Evolutionary conservation across 1,139 yeast genomes (phyloP), one percentile per base, ranked within the genome.

Genomic region (Suhomyces wounanorum): DNA sequence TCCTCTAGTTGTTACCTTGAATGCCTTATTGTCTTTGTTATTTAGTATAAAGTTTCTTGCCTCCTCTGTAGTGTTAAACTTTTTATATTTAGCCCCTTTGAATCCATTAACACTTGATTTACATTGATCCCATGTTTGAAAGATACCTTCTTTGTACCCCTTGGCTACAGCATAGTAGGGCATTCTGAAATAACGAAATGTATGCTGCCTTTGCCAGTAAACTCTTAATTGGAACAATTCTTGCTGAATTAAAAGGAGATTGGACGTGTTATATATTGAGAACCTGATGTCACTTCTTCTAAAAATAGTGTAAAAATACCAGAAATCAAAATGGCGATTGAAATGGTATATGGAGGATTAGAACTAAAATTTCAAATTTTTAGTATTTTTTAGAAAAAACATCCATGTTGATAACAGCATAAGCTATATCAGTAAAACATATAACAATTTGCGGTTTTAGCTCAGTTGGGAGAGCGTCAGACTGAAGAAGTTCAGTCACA

Each of bases 381-480:
- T 6, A 3, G 23, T 21, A 21, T 21, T 21, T 21, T 21, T 21
- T 4, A 6, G 23, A 21, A 21, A 21, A 21, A 4, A 21, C 23
- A 4, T 4, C 23, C 3, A 21, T 4, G 6, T 21, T 4, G 23
- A 21, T 3, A 21, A n/a, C n/a, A 21, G 23, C 6, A 21, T 21
- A 21, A 21, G 6, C 23, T 6, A 4, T 4, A 21, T 21, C 23
- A 21, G 6, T 21, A 6, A 21, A 21, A 21, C 6, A 6, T 21
- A 4, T 21, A 3, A 21, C 23, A 21, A 21, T 3, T 8, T 11
- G 70, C 70, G 75, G 76, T 64, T 75, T 76, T 76, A 76, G 89
- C 90, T 85, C 90, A 84, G 88, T 82, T 81, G 89, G 90, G 89
- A 85, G 89, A 85, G 90, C 90, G 89, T 82, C 87, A 84, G 89